Conservation (phyloP, 768 basidiomycete species). For the Leccinellum rugosiceps region DNA sequence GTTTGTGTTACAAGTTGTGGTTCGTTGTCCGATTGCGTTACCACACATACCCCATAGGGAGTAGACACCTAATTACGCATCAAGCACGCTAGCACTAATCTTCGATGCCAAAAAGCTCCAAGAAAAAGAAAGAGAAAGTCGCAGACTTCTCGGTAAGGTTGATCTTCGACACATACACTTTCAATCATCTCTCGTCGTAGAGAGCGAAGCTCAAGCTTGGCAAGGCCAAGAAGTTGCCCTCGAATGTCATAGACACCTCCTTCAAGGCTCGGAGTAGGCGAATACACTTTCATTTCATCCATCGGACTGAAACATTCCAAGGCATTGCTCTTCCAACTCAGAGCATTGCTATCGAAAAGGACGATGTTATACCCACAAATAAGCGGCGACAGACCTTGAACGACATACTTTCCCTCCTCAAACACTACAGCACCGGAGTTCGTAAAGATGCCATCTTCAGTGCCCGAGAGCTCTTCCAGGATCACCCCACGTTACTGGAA, state of each 20-base stretch:
- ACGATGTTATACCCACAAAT: slow-evolving; percentile 62
- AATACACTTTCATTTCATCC: neutral
- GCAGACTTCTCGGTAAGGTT: slow-evolving; percentile 77
- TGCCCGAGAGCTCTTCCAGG: slow-evolving; percentile 66
- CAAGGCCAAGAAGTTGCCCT: slow-evolving; percentile 80
- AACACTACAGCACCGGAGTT: slow-evolving; percentile 78
- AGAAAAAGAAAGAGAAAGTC: slow-evolving; percentile 83
- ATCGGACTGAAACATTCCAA: slow-evolving; percentile 31
- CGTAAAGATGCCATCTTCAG: slow-evolving; percentile 78
- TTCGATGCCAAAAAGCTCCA: slow-evolving; percentile 79
- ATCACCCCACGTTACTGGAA: slow-evolving; percentile 53
- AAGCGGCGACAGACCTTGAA: slow-evolving; percentile 70
- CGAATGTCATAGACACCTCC: slow-evolving; percentile 91
- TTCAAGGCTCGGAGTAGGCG: slow-evolving; percentile 89
- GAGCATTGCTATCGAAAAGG: slow-evolving; percentile 61
- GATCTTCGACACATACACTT: neutral
- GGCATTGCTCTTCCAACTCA: slow-evolving; percentile 90
- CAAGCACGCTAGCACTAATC: neutral
- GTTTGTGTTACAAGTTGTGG: neutral
- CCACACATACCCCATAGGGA: slow-evolving; percentile 9
- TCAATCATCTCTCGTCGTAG: slow-evolving; percentile 37
- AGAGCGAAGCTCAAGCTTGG: slow-evolving; percentile 97
- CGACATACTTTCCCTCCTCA: slow-evolving; percentile 73
- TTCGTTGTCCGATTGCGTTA: neutral
- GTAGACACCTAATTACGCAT: neutral